Percentiles rank a stretch among this genome's conserved stretches.
These are phyloP conservation scores for Septoria linicola DNA, from an alignment of 2,329 filamentous ascomycete genomes.

Conservation along the genomic window DNA sequence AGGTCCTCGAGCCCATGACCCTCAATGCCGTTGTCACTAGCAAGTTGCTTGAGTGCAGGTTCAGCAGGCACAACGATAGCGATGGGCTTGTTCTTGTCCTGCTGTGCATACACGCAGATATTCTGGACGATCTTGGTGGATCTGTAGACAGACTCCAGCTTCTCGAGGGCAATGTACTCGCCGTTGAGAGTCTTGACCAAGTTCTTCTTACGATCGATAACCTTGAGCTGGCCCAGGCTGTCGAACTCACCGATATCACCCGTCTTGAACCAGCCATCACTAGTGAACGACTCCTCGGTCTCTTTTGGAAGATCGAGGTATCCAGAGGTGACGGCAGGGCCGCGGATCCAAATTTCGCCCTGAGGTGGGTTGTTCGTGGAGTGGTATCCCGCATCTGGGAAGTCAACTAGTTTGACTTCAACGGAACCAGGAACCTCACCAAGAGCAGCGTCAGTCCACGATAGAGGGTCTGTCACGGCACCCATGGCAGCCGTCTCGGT, in stretches of 20 bases:
- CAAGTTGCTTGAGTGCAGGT: slow-evolving; percentile 56
- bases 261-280: slow-evolving; percentile 95
- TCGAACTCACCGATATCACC: slow-evolving; percentile 94
- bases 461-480: slow-evolving; percentile 76
- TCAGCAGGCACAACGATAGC: slow-evolving; percentile 72
- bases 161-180: slow-evolving; percentile 96
- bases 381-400: slow-evolving; percentile 83
- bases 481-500: slow-evolving; percentile 82
- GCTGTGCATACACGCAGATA: slow-evolving; percentile 81
- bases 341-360: slow-evolving; percentile 89
- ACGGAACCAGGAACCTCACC: slow-evolving; percentile 75
- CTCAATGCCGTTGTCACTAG: slow-evolving; percentile 58
- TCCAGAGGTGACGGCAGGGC: slow-evolving; percentile 68
- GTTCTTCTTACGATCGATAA: slow-evolving; percentile 98
- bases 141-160: slow-evolving; percentile 87
- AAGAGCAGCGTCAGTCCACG: slow-evolving; percentile 75
- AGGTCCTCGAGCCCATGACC: slow-evolving; percentile 64
- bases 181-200: slow-evolving; percentile 92
- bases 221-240: slow-evolving; percentile 71
- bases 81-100: slow-evolving; percentile 72
- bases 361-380: slow-evolving; percentile 74
- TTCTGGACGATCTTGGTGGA: slow-evolving; percentile 76
- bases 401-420: slow-evolving; percentile 89
- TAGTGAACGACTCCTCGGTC: slow-evolving; percentile 70
- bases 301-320: slow-evolving; percentile 88